These are phyloP conservation scores for Endothia cerciana DNA, from an alignment of 2,329 filamentous ascomycete species.

Conservation along the genomic window DNA sequence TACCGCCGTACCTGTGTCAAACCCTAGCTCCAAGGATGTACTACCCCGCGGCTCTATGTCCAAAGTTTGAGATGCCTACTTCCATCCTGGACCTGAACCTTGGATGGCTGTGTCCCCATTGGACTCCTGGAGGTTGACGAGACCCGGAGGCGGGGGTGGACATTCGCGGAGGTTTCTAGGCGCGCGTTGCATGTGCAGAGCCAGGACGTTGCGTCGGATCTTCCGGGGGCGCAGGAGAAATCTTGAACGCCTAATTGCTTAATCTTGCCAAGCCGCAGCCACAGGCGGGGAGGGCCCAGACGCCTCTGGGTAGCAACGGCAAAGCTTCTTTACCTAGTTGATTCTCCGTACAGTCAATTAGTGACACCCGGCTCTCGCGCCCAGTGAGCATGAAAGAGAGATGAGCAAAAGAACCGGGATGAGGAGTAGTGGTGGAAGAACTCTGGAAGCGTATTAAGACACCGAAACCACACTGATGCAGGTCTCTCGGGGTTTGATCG, in stretches of 20 bases:
- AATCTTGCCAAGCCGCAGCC: neutral
- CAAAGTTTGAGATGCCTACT: neutral
- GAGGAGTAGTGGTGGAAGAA: neutral
- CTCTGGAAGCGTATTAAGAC: neutral
- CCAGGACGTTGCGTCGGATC: neutral
- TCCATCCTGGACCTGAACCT: neutral
- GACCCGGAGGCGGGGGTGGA: neutral
- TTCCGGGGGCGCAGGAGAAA: neutral
- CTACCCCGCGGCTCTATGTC: neutral
- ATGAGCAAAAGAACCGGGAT: neutral
- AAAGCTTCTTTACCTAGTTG: neutral
- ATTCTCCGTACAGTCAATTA: neutral
- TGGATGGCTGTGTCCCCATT: neutral
- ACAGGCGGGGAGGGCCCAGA: neutral
- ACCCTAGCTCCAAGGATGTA: neutral
- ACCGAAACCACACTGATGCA: neutral
- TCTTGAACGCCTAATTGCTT: neutral
- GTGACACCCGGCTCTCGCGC: neutral
- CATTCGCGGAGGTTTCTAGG: neutral
- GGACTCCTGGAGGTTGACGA: neutral
- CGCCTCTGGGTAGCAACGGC: neutral
- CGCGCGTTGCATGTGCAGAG: neutral
- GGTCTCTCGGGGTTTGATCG: neutral
- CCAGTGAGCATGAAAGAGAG: neutral
- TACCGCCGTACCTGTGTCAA: slow-evolving; percentile 1